Percentiles rank a stretch among this genome's conserved stretches.
Conservation (phyloP, 495 filamentous ascomycete species). For the Aspergillus wentii region DNA sequence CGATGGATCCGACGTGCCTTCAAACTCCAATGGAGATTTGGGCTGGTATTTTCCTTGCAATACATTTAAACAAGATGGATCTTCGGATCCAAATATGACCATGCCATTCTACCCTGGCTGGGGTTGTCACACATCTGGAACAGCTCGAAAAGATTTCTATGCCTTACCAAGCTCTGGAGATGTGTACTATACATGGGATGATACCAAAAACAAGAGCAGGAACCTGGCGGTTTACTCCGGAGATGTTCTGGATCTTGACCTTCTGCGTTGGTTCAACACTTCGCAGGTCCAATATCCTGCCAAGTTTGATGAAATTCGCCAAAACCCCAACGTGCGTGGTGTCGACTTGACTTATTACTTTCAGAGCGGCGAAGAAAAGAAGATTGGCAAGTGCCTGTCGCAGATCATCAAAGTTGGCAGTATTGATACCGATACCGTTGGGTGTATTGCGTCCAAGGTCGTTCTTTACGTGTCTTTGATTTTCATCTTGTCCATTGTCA, state of each 20-base stretch:
- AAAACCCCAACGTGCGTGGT: conserved; percentile 74
- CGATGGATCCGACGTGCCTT: conserved; percentile 70
- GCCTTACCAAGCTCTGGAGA: conserved; percentile 53
- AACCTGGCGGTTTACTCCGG: conserved; percentile 93
- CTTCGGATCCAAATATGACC: conserved; percentile 67
- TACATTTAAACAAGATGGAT: conserved; percentile 91
- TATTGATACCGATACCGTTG: conserved; percentile 92
- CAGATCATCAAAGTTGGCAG: conserved; percentile 94
- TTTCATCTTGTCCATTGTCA: conserved; percentile 88
- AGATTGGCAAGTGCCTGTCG: conserved; percentile 75
- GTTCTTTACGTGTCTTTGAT: conserved; percentile 92
- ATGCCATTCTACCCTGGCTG: conserved; percentile 76
- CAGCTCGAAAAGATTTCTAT: conserved; percentile 72
- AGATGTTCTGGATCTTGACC: conserved; percentile 86
- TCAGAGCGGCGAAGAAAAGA: conserved; percentile 70
- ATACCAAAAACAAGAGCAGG: conserved; percentile 80
- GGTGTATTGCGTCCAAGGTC: conserved; percentile 95
- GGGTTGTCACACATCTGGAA: conserved; percentile 75
- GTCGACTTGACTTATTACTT: conserved; percentile 87
- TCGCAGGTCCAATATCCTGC: conserved; percentile 73
- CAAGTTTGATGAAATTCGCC: conserved; percentile 73
- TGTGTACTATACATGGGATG: conserved; percentile 95
- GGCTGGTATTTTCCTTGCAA: conserved; percentile 98
- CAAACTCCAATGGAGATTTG: conserved; percentile 64
- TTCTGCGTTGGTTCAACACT: conserved; percentile 86